Conservation (phyloP, 345 rosid genomes). For the Lepidium sativum region DNA sequence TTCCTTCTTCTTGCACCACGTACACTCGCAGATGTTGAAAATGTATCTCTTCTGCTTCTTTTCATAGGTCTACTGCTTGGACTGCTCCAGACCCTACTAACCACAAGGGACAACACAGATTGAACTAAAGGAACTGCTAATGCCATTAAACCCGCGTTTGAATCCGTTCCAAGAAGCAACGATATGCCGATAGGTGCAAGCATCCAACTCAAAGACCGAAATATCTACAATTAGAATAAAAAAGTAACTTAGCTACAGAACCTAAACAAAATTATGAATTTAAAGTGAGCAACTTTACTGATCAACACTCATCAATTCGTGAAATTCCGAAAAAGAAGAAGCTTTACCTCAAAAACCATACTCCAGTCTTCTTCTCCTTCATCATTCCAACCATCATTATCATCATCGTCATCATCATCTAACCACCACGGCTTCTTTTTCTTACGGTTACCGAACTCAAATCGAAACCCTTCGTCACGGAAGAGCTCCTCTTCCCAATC, state of each 20-base stretch:
- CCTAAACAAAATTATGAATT: neutral
- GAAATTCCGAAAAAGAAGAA: neutral
- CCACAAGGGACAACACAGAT: constrained; percentile 45
- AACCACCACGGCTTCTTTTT: constrained; percentile 44
- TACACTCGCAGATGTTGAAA: constrained; percentile 28
- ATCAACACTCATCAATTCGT: neutral
- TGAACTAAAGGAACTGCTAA: constrained; percentile 81
- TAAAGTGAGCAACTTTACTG: neutral
- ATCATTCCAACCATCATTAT: constrained; percentile 17
- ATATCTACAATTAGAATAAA: constrained; percentile 33
- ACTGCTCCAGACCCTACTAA: constrained; percentile 49
- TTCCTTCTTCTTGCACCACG: constrained; percentile 13
- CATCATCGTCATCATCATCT: constrained; percentile 29
- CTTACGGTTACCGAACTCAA: constrained; percentile 19
- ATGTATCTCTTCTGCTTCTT: constrained; percentile 37
- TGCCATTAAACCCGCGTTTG: constrained; percentile 77
- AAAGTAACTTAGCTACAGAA: neutral
- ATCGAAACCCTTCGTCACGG: constrained; percentile 20
- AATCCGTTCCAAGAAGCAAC: constrained; percentile 61
- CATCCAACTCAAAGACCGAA: constrained; percentile 71
- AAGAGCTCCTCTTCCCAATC: constrained; percentile 24
- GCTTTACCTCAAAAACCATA: constrained; percentile 56
- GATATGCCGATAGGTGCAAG: constrained; percentile 67
- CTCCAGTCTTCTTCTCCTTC: constrained; percentile 43
- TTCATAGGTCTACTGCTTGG: constrained; percentile 27